These are phyloP conservation scores for Elsinoe fawcettii DNA, from an alignment of 2,329 filamentous ascomycete species.

Conservation along the genomic window DNA sequence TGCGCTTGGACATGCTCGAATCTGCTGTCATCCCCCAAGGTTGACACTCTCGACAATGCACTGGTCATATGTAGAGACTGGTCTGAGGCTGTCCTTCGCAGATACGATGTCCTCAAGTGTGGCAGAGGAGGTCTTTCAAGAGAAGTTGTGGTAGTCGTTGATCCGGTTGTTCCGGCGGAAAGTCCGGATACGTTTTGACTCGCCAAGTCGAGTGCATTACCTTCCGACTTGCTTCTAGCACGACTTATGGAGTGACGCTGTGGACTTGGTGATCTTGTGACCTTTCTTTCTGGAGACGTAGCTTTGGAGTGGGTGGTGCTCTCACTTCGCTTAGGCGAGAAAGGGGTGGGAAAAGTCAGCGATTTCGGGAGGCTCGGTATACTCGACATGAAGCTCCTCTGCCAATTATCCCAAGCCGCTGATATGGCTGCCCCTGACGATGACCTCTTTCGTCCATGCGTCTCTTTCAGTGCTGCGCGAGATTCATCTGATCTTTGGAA, in stretches of 20 bases:
- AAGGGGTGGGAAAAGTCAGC: conserved; percentile 24
- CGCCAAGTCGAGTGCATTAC: background rate
- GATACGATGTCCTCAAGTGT: conserved; percentile 18
- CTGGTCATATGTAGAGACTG: conserved; percentile 68
- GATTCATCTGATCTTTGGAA: conserved; percentile 32
- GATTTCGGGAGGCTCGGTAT: conserved; percentile 27
- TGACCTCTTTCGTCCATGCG: conserved; percentile 36
- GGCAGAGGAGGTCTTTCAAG: background rate
- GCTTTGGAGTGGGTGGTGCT: conserved; percentile 5
- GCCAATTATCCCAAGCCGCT: conserved; percentile 19
- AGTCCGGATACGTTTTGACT: background rate
- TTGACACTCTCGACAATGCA: conserved; percentile 68
- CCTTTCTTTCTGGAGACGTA: background rate
- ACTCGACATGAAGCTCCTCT: conserved; percentile 25
- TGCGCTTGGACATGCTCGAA: conserved; percentile 76
- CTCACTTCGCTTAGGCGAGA: conserved; percentile 19
- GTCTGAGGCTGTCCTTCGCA: conserved; percentile 63
- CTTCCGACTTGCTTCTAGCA: conserved; percentile 12
- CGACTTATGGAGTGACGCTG: background rate
- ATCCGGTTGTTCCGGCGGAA: conserved; percentile 2
- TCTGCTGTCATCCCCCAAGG: conserved; percentile 71
- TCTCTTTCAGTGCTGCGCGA: conserved; percentile 32
- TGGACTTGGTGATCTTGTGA: background rate
- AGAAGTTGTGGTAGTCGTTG: background rate
- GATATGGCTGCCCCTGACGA: conserved; percentile 18